A percentile compares a stretch with the other conserved stretches of the same genome.
Evolutionary conservation across 371 early-diverging fungal genomes (phyloP).

Genomic region (Rhizopus stolonifer): DNA sequence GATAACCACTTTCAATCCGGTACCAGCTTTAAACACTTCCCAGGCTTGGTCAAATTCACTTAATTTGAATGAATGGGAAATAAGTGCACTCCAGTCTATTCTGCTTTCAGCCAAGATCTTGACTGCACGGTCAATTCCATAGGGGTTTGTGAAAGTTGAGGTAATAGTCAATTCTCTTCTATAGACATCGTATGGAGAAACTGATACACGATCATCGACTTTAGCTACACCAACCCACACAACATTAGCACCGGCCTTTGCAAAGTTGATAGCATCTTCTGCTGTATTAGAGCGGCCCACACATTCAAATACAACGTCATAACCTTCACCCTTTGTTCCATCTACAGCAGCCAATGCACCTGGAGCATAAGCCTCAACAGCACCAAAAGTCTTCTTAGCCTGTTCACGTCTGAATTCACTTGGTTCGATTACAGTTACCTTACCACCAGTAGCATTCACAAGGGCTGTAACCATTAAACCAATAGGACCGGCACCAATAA

Average conservation of each 20-base stretch:
- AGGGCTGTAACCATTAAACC: constrained; percentile 54
- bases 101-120: constrained; percentile 46
- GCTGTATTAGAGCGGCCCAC: constrained; percentile 54
- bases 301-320: constrained; percentile 60
- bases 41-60: constrained; percentile 54
- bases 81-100: constrained; percentile 44
- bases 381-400: constrained; percentile 43
- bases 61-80: constrained; percentile 50
- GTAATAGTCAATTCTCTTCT: constrained; percentile 58
- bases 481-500: constrained; percentile 59
- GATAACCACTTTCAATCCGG: constrained; percentile 55
- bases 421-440: constrained; percentile 50
- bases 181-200: constrained; percentile 56
- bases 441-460: constrained; percentile 39
- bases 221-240: constrained; percentile 63
- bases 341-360: constrained; percentile 38
- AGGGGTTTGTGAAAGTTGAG: constrained; percentile 59
- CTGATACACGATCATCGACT: constrained; percentile 42
- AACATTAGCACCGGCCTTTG: constrained; percentile 51
- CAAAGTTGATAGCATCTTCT: constrained; percentile 43
- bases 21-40: constrained; percentile 46
- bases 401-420: constrained; percentile 43
- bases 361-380: constrained; percentile 30
- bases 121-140: constrained; percentile 57
- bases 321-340: constrained; percentile 45